Evolutionary conservation across 2,329 filamentous ascomycete genomes (phyloP).

Genomic region (Cladobotryum protrusum): DNA sequence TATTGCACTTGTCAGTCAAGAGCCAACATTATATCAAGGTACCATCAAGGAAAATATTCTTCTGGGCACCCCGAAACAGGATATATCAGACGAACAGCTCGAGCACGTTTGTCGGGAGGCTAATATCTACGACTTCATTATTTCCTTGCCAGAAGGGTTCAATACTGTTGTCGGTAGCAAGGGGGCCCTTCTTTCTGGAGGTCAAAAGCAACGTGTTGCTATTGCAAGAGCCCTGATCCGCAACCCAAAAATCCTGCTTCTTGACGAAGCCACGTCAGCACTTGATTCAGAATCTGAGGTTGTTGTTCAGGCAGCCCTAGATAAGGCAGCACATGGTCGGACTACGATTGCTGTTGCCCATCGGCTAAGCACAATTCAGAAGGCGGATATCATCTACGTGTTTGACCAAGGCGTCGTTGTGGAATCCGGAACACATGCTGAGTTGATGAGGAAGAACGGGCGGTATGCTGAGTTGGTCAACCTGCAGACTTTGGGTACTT

Average conservation of each 20-base stretch:
- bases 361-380: constrained; percentile 84
- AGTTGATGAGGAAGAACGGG: constrained; percentile 63
- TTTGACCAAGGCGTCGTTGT: constrained; percentile 85
- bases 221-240: constrained; percentile 87
- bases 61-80: constrained; percentile 62
- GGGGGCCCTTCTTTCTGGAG: constrained; percentile 77
- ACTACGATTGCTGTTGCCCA: constrained; percentile 95
- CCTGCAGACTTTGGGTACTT: constrained; percentile 67
- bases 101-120: constrained; percentile 78
- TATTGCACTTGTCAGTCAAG: constrained; percentile 85
- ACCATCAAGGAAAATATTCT: constrained; percentile 87
- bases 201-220: constrained; percentile 90
- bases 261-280: constrained; percentile 76
- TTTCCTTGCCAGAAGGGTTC: constrained; percentile 79
- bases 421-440: constrained; percentile 73
- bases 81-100: constrained; percentile 65
- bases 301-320: constrained; percentile 72
- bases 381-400: constrained; percentile 93
- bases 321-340: constrained; percentile 74
- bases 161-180: constrained; percentile 81
- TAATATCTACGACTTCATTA: constrained; percentile 89
- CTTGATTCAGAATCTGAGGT: constrained; percentile 73
- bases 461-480: constrained; percentile 75
- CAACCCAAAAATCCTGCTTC: constrained; percentile 79
- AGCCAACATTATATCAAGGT: constrained; percentile 91